These are phyloP conservation scores for Tetracladium marchalianum DNA, from an alignment of 495 filamentous ascomycete species.

Conservation along the genomic window DNA sequence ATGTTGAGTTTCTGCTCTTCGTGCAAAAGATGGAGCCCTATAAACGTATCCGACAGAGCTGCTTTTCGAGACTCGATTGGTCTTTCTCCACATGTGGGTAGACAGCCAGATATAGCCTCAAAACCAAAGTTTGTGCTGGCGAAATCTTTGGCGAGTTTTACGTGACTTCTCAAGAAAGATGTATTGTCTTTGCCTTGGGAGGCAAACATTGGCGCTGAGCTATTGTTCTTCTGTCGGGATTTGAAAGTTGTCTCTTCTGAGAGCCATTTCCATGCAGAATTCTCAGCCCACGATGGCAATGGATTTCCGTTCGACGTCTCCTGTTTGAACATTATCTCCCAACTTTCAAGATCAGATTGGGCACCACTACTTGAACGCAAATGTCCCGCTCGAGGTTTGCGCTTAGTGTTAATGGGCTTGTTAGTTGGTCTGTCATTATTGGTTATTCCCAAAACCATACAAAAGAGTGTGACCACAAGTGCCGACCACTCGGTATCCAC, in stretches of 20 bases:
- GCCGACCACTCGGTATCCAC: conserved; percentile 70
- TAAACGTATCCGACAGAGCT: conserved; percentile 56
- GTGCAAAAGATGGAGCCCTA: conserved; percentile 71
- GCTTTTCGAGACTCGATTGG: conserved; percentile 44
- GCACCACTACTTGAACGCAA: conserved; percentile 51
- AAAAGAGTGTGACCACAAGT: conserved; percentile 60
- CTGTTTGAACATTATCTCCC: conserved; percentile 49
- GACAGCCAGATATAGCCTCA: conserved; percentile 41
- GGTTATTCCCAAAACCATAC: conserved; percentile 34
- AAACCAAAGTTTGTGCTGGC: conserved; percentile 43
- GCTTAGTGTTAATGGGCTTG: conserved; percentile 15
- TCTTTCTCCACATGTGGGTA: conserved; percentile 49
- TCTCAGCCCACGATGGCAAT: conserved; percentile 48
- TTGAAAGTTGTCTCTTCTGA: conserved; percentile 39
- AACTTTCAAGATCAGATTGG: conserved; percentile 41
- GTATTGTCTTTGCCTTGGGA: conserved; percentile 12
- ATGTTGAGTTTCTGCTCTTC: conserved; percentile 85
- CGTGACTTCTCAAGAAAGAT: conserved; percentile 28
- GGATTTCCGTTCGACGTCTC: conserved; percentile 30
- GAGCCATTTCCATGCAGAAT: conserved; percentile 65
- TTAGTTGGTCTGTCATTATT: conserved; percentile 12
- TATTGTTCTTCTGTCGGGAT: not conserved
- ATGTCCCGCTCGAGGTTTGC: conserved; percentile 29
- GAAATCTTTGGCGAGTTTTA: conserved; percentile 30
- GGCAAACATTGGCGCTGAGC: conserved; percentile 9